These are phyloP conservation scores for Fomitopsis pinicola DNA, from an alignment of 1,284 basidiomycete genomes.

Conservation along the genomic window DNA sequence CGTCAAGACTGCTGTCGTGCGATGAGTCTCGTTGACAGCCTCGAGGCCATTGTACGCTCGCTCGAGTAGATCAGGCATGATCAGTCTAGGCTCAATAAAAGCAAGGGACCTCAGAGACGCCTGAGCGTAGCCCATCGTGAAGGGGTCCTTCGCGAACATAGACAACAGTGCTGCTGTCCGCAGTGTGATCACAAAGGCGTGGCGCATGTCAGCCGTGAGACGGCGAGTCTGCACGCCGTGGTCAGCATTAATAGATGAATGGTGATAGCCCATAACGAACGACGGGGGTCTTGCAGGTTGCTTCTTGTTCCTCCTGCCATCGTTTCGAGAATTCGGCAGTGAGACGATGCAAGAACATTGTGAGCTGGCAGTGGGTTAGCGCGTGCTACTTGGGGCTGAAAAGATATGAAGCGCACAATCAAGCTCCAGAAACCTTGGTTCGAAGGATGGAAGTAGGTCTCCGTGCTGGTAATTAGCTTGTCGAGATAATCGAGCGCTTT, in stretches of 20 bases:
- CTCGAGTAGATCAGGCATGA: constrained; percentile 93
- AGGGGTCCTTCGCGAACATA: constrained; percentile 91
- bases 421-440: constrained; percentile 72
- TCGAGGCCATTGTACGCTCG: constrained; percentile 90
- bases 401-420: constrained; percentile 33
- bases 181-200: constrained; percentile 78
- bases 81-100: constrained; percentile 79
- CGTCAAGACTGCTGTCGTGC: constrained; percentile 88
- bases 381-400: neutral
- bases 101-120: constrained; percentile 71
- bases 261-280: constrained; percentile 34
- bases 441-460: constrained; percentile 91
- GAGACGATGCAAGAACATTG: constrained; percentile 76
- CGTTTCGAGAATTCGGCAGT: constrained; percentile 80
- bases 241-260: neutral
- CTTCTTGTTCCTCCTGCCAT: constrained; percentile 79
- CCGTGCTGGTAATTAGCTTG: constrained; percentile 87
- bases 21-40: constrained; percentile 91
- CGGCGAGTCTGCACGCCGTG: constrained; percentile 50
- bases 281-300: constrained; percentile 77
- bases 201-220: constrained; percentile 80
- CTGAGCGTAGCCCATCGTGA: constrained; percentile 67
- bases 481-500: constrained; percentile 88
- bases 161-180: constrained; percentile 88
- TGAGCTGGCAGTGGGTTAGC: constrained; percentile 41